Conservation (phyloP, 2,329 filamentous ascomycete genomes). For the Penicillium sp. region DNA sequence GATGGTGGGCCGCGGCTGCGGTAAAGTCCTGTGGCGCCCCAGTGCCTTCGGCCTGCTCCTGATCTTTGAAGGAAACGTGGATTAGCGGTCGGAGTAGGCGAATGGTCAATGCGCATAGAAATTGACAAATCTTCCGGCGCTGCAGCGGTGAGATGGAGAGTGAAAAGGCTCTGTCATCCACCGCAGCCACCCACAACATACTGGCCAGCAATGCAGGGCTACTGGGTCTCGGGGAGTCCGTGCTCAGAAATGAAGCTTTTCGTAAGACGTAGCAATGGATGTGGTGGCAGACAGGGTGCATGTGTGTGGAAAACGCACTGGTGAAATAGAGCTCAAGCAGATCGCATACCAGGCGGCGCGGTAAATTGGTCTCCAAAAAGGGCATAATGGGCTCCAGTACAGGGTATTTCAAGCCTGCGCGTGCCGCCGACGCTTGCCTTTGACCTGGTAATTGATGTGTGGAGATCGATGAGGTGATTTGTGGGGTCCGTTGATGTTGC, state of each 20-base stretch:
- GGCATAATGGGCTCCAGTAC: conserved; percentile 80
- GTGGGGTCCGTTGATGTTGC: conserved; percentile 24
- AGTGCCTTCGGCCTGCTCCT: conserved; percentile 46
- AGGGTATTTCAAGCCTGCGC: conserved; percentile 65
- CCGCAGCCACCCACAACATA: conserved; percentile 96
- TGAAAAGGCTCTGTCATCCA: conserved; percentile 85
- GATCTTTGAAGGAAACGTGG: conserved; percentile 62
- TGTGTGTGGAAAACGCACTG: conserved; percentile 80
- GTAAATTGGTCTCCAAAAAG: conserved; percentile 74
- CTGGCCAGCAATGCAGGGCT: conserved; percentile 84
- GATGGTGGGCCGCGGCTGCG: conserved; percentile 61
- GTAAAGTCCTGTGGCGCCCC: conserved; percentile 69
- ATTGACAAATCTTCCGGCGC: conserved; percentile 81
- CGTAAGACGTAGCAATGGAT: conserved; percentile 86
- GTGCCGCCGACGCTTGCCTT: conserved; percentile 47
- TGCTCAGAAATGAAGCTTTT: conserved; percentile 80
- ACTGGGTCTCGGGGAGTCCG: conserved; percentile 74
- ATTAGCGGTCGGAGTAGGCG: conserved; percentile 81
- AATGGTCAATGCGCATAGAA: conserved; percentile 80
- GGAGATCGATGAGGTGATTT: conserved; percentile 40
- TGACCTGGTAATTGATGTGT: conserved; percentile 57
- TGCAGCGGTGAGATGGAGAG: conserved; percentile 80
- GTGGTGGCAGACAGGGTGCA: conserved; percentile 88
- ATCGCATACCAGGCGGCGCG: conserved; percentile 77
- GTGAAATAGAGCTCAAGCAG: conserved; percentile 88